phyloP scores from a whole-genome alignment of 345 rosid species.

The Pistacia atlantica region DNA sequence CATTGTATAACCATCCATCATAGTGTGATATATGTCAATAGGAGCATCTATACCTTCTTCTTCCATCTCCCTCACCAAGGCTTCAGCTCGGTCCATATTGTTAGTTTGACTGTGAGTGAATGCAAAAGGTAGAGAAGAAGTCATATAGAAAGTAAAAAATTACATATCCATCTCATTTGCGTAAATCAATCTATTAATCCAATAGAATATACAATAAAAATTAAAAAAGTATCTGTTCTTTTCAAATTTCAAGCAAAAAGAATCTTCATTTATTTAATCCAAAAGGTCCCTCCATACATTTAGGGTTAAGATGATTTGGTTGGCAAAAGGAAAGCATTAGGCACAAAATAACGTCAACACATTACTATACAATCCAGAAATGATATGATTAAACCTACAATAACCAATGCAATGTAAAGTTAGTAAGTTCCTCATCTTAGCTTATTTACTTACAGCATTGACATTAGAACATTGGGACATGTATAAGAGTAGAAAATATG shows the following conservation, averaged over 20 bases:
- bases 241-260: not conserved
- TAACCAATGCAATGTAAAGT: not conserved
- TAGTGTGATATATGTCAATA: conserved; percentile 85
- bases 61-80: conserved; percentile 90
- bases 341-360: not conserved
- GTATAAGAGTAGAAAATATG: not conserved
- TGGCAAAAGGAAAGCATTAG: not conserved
- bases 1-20: conserved; percentile 98
- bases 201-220: not conserved
- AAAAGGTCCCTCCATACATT: not conserved
- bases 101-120: conserved; percentile 60
- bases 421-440: not conserved
- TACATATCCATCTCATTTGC: not conserved
- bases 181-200: not conserved
- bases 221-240: not conserved
- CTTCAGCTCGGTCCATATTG: conserved; percentile 85
- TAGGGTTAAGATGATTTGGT: not conserved
- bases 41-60: conserved; percentile 98
- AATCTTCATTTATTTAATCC: not conserved
- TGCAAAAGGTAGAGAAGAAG: conserved; percentile 6
- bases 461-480: not conserved
- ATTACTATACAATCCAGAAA: not conserved
- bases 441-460: not conserved
- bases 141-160: not conserved
- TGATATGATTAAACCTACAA: not conserved